These are phyloP conservation scores for Yamadazyma philogaea DNA, from an alignment of 805 yeast species.

Conservation along the genomic window DNA sequence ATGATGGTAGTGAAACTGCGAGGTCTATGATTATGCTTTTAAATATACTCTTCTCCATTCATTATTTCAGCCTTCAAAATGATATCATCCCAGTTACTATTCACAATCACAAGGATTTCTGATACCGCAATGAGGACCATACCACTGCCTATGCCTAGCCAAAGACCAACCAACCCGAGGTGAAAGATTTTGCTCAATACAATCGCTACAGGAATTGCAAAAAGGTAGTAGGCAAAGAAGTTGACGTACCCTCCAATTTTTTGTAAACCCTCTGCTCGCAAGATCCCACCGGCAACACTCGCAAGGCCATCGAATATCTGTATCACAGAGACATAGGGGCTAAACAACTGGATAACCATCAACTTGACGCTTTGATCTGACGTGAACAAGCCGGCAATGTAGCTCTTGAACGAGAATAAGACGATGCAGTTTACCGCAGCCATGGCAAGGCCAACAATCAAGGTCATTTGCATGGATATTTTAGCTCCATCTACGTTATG, in stretches of 20 bases:
- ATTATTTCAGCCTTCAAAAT: neutral
- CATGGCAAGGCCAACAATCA: slow-evolving; percentile 28
- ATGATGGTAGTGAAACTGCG: neutral
- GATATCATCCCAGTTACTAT: slow-evolving; percentile 53
- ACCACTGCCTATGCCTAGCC: slow-evolving; percentile 73
- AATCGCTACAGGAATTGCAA: slow-evolving; percentile 68
- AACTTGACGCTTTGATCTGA: slow-evolving; percentile 55
- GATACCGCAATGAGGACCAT: slow-evolving; percentile 50
- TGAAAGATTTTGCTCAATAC: slow-evolving; percentile 46
- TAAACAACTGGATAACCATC: slow-evolving; percentile 50
- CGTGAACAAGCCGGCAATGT: slow-evolving; percentile 59
- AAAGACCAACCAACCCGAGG: slow-evolving; percentile 57
- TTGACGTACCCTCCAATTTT: slow-evolving; percentile 69
- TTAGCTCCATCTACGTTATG: slow-evolving; percentile 37
- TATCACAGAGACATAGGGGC: slow-evolving; percentile 60
- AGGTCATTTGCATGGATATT: slow-evolving; percentile 31
- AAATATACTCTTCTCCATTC: neutral
- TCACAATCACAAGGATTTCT: slow-evolving; percentile 46
- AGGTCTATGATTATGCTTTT: neutral
- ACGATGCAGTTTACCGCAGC: slow-evolving; percentile 40
- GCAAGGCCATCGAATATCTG: slow-evolving; percentile 71
- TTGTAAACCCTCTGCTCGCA: slow-evolving; percentile 77
- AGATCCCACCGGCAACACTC: slow-evolving; percentile 66
- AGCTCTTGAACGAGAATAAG: slow-evolving; percentile 44
- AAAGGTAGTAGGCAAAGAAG: slow-evolving; percentile 63